Evolutionary conservation across 768 basidiomycete genomes (phyloP).

Genomic region (Pleurotus pulmonarius): DNA sequence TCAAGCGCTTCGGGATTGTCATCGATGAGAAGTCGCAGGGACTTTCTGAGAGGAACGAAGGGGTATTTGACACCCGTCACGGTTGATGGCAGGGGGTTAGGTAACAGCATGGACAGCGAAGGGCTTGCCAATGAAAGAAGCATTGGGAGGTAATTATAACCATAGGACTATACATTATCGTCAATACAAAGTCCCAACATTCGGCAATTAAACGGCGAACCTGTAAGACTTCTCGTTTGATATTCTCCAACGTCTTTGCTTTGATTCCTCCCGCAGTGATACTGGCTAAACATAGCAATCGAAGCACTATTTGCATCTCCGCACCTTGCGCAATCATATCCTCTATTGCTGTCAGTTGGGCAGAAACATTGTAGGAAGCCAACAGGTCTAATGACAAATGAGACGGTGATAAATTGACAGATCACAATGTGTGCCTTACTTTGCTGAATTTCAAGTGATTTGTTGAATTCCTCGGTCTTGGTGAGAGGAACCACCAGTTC

Average conservation of each 20-base stretch:
- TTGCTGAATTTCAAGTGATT: slow-evolving; percentile 92
- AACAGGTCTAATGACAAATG: slow-evolving; percentile 66
- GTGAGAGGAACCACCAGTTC: slow-evolving; percentile 87
- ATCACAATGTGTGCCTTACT: slow-evolving; percentile 45
- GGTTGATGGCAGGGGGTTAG: slow-evolving; percentile 61
- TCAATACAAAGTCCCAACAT: slow-evolving; percentile 16
- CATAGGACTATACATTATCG: slow-evolving; percentile 56
- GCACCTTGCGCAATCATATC: slow-evolving; percentile 86
- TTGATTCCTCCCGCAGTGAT: slow-evolving; percentile 86
- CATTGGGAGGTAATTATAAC: slow-evolving; percentile 67
- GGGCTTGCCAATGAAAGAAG: slow-evolving; percentile 62
- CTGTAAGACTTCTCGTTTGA: slow-evolving; percentile 92
- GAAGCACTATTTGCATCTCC: slow-evolving; percentile 72
- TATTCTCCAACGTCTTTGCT: slow-evolving; percentile 75
- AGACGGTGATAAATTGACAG: background rate
- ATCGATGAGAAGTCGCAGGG: slow-evolving; percentile 89
- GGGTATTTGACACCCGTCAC: slow-evolving; percentile 57
- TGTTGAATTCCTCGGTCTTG: slow-evolving; percentile 84
- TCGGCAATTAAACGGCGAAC: slow-evolving; percentile 22
- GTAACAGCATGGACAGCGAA: slow-evolving; percentile 64
- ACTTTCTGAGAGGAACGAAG: slow-evolving; percentile 72
- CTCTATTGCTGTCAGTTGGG: slow-evolving; percentile 84
- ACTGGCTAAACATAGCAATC: slow-evolving; percentile 84
- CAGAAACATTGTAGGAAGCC: slow-evolving; percentile 81
- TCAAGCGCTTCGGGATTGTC: slow-evolving; percentile 73